Conservation (phyloP, 495 filamentous ascomycete genomes). For the Bacidia rubella region DNA sequence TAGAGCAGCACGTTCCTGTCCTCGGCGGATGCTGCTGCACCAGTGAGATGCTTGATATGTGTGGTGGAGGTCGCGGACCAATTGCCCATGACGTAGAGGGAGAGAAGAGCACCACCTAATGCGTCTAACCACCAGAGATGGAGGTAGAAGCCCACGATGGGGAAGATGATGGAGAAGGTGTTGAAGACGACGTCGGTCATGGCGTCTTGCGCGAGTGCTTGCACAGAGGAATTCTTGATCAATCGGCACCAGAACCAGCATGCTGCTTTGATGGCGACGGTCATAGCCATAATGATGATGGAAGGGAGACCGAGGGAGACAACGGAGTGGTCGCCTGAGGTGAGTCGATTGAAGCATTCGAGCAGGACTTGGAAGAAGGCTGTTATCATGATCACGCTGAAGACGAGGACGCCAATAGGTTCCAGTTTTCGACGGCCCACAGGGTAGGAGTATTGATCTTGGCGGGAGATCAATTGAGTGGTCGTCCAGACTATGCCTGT, state of each 20-base stretch:
- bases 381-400: slow-evolving; percentile 74
- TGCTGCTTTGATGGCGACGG: slow-evolving; percentile 66
- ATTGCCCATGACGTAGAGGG: slow-evolving; percentile 69
- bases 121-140: slow-evolving; percentile 76
- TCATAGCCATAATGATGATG: slow-evolving; percentile 62
- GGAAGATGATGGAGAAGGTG: slow-evolving; percentile 70
- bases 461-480: slow-evolving; percentile 55
- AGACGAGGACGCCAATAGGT: slow-evolving; percentile 66
- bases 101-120: slow-evolving; percentile 69
- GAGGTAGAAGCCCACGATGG: slow-evolving; percentile 65
- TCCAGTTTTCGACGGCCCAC: slow-evolving; percentile 66
- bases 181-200: slow-evolving; percentile 81
- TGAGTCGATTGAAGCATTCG: slow-evolving; percentile 56
- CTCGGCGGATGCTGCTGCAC: slow-evolving; percentile 63
- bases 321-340: slow-evolving; percentile 42
- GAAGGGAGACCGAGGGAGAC: slow-evolving; percentile 61
- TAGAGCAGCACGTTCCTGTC: slow-evolving; percentile 81
- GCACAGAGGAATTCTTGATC: slow-evolving; percentile 78
- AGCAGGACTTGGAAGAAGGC: slow-evolving; percentile 77
- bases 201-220: slow-evolving; percentile 59
- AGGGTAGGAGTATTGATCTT: slow-evolving; percentile 72
- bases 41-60: slow-evolving; percentile 74
- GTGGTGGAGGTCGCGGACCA: slow-evolving; percentile 64
- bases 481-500: slow-evolving; percentile 82
- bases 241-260: slow-evolving; percentile 87